A percentile compares a stretch with the other conserved stretches of the same genome.
These are phyloP conservation scores for Apiospora sp. DNA, from an alignment of 2,329 filamentous ascomycete genomes.

Conservation along the genomic window DNA sequence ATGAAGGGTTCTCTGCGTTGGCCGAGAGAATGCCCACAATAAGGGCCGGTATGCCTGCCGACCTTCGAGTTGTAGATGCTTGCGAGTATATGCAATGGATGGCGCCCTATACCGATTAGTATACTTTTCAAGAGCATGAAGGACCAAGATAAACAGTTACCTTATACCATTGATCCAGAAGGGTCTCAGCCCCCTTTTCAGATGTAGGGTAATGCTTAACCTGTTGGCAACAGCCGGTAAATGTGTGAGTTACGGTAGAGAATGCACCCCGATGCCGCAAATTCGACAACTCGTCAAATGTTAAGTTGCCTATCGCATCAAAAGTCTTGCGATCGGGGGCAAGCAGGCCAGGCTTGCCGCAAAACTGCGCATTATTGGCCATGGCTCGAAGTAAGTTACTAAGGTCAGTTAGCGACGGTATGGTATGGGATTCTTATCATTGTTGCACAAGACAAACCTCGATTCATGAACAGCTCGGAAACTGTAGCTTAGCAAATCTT, in stretches of 20 bases:
- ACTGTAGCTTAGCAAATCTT: slow-evolving; percentile 91
- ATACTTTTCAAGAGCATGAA: not conserved
- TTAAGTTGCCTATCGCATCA: slow-evolving; percentile 72
- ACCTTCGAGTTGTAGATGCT: slow-evolving; percentile 84
- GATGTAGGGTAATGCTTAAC: slow-evolving; percentile 54
- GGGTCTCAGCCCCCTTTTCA: slow-evolving; percentile 44
- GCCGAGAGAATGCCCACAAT: slow-evolving; percentile 82
- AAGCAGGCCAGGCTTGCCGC: slow-evolving; percentile 52
- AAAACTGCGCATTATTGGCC: slow-evolving; percentile 60
- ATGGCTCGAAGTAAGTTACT: slow-evolving; percentile 77
- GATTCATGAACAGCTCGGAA: slow-evolving; percentile 96
- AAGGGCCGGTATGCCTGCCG: slow-evolving; percentile 88
- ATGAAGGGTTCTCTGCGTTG: slow-evolving; percentile 65
- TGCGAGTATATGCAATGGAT: slow-evolving; percentile 76
- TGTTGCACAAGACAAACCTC: slow-evolving; percentile 62
- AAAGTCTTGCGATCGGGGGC: slow-evolving; percentile 64
- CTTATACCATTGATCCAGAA: slow-evolving; percentile 76
- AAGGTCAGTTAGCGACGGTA: slow-evolving; percentile 32
- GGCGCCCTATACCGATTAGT: slow-evolving; percentile 58
- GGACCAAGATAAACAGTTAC: slow-evolving; percentile 47
- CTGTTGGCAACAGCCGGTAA: slow-evolving; percentile 78
- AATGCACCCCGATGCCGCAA: slow-evolving; percentile 92
- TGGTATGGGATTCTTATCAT: not conserved
- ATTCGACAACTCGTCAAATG: slow-evolving; percentile 82
- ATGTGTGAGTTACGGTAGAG: slow-evolving; percentile 89